Percentiles rank a stretch among this genome's conserved stretches.
phyloP scores from a whole-genome alignment of 768 basidiomycete genomes.

The Tremella yokohamensis region DNA sequence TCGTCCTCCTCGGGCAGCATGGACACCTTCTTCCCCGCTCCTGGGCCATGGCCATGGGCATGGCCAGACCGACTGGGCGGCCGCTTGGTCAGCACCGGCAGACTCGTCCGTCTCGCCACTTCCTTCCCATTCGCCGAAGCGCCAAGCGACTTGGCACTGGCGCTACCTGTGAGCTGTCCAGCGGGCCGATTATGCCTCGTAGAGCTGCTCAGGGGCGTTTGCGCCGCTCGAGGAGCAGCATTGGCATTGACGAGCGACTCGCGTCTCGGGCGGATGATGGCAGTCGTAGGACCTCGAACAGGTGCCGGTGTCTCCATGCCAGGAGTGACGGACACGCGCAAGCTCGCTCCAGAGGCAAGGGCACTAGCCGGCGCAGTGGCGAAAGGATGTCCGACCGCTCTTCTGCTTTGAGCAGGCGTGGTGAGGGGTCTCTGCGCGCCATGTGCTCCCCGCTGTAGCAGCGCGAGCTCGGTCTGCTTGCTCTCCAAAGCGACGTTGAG shows the following conservation, averaged over 20 bases:
- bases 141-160: neutral
- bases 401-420: neutral
- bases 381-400: too few relatives aligned
- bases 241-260: neutral
- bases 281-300: too few relatives aligned
- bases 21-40: neutral
- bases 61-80: too few relatives aligned
- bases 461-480: constrained; percentile 28
- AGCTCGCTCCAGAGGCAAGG: neutral
- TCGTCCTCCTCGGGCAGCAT: constrained; percentile 12
- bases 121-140: constrained; percentile 10
- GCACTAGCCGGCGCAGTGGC: too few relatives aligned
- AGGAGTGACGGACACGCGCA: constrained; percentile 6
- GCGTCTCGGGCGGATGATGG: too few relatives aligned
- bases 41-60: too few relatives aligned
- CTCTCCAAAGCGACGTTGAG: constrained; percentile 29
- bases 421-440: neutral
- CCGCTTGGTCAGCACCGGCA: constrained; percentile 9
- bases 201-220: constrained; percentile 7
- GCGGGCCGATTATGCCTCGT: constrained; percentile 15
- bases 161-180: neutral
- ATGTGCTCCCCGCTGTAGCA: constrained; percentile 16
- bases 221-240: neutral
- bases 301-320: neutral
- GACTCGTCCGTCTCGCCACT: constrained; percentile 7